These are phyloP conservation scores for Vanrija sp. DNA, from an alignment of 1,284 basidiomycete genomes.

Conservation along the genomic window DNA sequence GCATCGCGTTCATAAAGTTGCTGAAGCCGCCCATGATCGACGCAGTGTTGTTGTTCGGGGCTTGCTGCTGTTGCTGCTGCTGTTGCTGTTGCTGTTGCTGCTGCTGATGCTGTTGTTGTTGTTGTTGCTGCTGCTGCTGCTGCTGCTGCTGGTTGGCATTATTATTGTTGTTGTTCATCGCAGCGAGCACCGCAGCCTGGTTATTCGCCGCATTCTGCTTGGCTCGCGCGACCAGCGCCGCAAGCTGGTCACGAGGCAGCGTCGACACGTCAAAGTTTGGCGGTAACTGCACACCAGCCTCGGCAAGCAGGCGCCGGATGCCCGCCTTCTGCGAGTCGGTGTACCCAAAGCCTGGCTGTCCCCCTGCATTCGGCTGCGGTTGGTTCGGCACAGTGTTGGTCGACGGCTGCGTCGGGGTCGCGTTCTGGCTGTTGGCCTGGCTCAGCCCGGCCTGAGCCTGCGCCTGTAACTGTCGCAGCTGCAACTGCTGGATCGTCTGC, in stretches of 20 bases:
- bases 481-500: constrained; percentile 19
- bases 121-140: constrained; percentile 3
- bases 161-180: constrained; percentile 4
- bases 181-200: neutral
- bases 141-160: constrained; percentile 3
- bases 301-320: constrained; percentile 15
- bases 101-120: neutral
- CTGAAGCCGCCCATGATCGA: neutral
- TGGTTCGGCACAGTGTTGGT: neutral
- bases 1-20: neutral
- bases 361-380: neutral
- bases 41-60: neutral
- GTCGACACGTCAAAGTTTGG: constrained; percentile 16
- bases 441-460: constrained; percentile 6
- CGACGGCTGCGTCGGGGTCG: no score
- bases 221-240: constrained; percentile 10
- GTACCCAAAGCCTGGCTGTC: no score
- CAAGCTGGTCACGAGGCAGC: constrained; percentile 16
- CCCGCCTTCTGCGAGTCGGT: neutral
- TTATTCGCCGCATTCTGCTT: constrained; percentile 4
- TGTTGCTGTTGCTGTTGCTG: neutral
- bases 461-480: constrained; percentile 15
- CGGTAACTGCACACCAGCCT: constrained; percentile 12
- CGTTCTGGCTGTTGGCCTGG: neutral
- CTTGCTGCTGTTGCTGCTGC: neutral